phyloP scores from a whole-genome alignment of 257 asterid genomes.

The Mitragyna speciosa region DNA sequence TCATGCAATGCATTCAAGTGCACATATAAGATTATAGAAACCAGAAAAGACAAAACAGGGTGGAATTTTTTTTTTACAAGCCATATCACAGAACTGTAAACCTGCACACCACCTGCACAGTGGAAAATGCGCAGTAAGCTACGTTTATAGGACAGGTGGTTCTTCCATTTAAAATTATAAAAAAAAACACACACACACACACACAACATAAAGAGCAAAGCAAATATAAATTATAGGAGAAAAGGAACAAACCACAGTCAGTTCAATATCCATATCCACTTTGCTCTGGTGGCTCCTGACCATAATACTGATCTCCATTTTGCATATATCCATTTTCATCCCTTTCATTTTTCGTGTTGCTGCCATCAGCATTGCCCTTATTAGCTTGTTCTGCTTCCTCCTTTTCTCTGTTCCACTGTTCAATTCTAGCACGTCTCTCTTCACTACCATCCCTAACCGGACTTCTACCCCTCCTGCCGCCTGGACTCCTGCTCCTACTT shows the following conservation, averaged over 20 bases:
- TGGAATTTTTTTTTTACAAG: conserved; percentile 39
- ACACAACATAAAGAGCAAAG: too few relatives aligned
- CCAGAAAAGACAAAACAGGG: conserved; percentile 23
- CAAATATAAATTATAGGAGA: conserved; percentile 1
- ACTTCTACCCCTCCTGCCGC: conserved; percentile 63
- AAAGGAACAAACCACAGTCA: conserved; percentile 57
- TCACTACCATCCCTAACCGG: conserved; percentile 95
- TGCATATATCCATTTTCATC: conserved; percentile 28
- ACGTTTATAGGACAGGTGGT: conserved; percentile 31
- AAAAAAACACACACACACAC: too few relatives aligned
- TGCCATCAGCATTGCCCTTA: conserved; percentile 29
- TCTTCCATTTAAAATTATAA: too few relatives aligned
- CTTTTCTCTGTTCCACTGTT: conserved; percentile 92
- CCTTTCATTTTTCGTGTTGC: conserved; percentile 31
- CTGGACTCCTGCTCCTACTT: conserved; percentile 67
- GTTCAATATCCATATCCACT: conserved; percentile 46
- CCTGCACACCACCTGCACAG: conserved; percentile 99
- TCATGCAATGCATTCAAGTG: conserved; percentile 22
- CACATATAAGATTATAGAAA: conserved; percentile 24
- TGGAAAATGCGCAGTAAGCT: conserved; percentile 92
- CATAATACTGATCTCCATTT: conserved; percentile 33
- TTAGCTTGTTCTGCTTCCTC: conserved; percentile 59
- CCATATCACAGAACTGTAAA: conserved; percentile 74
- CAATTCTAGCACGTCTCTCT: conserved; percentile 95
- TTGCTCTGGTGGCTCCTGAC: conserved; percentile 27